These are phyloP conservation scores for Rhizoclosmatium globosum DNA, from an alignment of 192 early-diverging fungal genomes.

Conservation along the genomic window DNA sequence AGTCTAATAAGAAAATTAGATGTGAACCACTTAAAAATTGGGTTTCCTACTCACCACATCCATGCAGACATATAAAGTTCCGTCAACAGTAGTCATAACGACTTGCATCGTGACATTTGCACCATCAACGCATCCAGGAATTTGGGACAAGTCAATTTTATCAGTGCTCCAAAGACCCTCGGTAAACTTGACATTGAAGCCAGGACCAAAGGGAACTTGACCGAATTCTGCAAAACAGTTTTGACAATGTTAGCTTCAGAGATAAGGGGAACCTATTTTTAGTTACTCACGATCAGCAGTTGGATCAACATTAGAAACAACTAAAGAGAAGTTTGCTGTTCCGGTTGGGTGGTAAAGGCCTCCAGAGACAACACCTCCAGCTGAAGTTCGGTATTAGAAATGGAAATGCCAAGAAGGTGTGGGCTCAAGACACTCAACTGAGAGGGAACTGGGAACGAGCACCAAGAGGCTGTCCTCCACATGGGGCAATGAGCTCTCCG, in stretches of 20 bases:
- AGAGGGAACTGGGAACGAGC: conserved; percentile 52
- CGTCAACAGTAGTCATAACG: conserved; percentile 59
- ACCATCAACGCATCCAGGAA: conserved; percentile 50
- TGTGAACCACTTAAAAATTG: not conserved
- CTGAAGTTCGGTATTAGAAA: not conserved
- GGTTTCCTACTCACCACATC: conserved; percentile 9
- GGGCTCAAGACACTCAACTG: no score
- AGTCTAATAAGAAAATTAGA: not conserved
- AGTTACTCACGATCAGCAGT: not conserved
- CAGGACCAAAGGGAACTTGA: conserved; percentile 14
- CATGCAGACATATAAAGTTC: conserved; percentile 52
- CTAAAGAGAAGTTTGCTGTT: conserved; percentile 48
- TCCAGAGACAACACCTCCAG: conserved; percentile 32
- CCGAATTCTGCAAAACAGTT: conserved; percentile 16
- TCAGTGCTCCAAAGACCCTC: conserved; percentile 43
- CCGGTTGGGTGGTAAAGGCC: conserved; percentile 52
- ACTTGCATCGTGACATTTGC: conserved; percentile 63
- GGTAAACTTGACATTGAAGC: conserved; percentile 1
- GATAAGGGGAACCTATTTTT: no score
- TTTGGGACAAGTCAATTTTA: conserved; percentile 42
- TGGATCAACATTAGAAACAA: conserved; percentile 52
- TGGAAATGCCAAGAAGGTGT: conserved; percentile 22
- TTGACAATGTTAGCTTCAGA: no score
- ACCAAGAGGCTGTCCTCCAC: conserved; percentile 55
- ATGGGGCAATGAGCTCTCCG: conserved; percentile 56